phyloP scores from a whole-genome alignment of 106 monocot species.

The Apostasia ramifera region DNA sequence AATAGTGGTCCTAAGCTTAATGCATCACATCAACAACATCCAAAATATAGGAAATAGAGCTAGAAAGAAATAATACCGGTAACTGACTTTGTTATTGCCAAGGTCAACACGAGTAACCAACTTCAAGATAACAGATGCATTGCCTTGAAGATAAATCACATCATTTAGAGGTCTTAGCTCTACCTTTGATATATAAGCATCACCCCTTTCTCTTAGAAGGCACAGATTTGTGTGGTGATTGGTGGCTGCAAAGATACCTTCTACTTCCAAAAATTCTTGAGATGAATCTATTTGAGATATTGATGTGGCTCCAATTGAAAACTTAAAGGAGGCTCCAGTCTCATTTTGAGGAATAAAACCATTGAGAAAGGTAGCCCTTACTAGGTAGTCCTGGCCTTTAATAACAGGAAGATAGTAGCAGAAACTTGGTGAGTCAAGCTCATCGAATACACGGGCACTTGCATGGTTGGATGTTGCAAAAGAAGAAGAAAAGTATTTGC shows the following conservation, averaged over 20 bases:
- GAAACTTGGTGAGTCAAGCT: conserved; percentile 3
- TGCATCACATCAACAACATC: too few relatives aligned
- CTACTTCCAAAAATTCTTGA: conserved; percentile 6
- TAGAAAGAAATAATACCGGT: conserved; percentile 13
- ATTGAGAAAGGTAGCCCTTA: conserved; percentile 21
- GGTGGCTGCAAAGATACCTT: conserved; percentile 21
- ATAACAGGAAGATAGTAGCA: conserved; percentile 22
- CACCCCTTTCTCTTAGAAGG: conserved; percentile 11
- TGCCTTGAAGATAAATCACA: conserved; percentile 11
- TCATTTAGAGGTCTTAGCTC: conserved; percentile 29
- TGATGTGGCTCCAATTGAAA: conserved; percentile 27
- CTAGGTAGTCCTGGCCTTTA: conserved; percentile 18
- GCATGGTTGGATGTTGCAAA: conserved; percentile 1
- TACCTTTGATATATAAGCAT: conserved; percentile 31
- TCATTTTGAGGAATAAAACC: conserved; percentile 5
- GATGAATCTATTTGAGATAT: conserved; percentile 28
- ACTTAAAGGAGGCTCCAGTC: conserved; percentile 9
- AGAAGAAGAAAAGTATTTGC: conserved; percentile 12
- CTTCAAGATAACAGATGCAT: conserved; percentile 11
- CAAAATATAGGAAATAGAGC: background rate
- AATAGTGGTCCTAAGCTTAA: too few relatives aligned
- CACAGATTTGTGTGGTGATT: conserved; percentile 18
- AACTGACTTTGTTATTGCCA: conserved; percentile 18
- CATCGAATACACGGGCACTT: conserved; percentile 13
- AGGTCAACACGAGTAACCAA: conserved; percentile 26